Base-by-base conservation (phyloP, 1,139 yeast genomes). In the Pichia sp. region DNA sequence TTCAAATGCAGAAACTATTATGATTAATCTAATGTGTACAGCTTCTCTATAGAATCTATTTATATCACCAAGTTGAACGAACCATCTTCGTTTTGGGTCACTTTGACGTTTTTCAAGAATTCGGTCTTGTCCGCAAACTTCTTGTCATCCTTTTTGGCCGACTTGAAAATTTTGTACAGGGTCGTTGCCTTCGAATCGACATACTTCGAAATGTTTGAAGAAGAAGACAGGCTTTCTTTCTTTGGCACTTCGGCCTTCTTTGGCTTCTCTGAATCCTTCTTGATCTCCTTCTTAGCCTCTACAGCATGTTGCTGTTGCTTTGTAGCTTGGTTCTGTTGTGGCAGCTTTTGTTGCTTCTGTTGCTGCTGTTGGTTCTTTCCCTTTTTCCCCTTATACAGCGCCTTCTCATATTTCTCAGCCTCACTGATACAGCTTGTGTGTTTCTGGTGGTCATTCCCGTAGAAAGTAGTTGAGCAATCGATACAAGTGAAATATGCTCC, bases 351-450 rank as follows among this genome's bases (percentile, higher is more conserved):
- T 54, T 58, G 54, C 13, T 52, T 38, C 50, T 59, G 54, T 49
- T 64, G 63, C 48, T 63, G 62, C 58, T 67, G 59, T 56, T 63
- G 60, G 41, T 54, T 51, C 44, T 60, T 69, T 60, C 72, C 72
- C 70, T 79, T 82, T 63, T 81, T 86, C 32, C 89, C 90, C 70
- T 84, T 85, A 70, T 86, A 90, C 61, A 90, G 74, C 0, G 83
- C 82, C 67, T 89, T 89, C 68, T 93, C 97, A 69, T 93, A 93
- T 72, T 93, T 93, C 68, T 93, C 95, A 56, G 95, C 98, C 71
- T 93, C 99, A 15, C 89, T 81, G 52, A 93, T 90, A 72, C 99
- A 93, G 60, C 82, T 81, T 5, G 96, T 92, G 68, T 93, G 99
- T 52, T 74, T 70, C 65, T 82, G 80, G 71, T 88, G 90, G 50